These are phyloP conservation scores for Halteria grandinella DNA, from an alignment of 73 alveolate species.

Conservation along the genomic window DNA sequence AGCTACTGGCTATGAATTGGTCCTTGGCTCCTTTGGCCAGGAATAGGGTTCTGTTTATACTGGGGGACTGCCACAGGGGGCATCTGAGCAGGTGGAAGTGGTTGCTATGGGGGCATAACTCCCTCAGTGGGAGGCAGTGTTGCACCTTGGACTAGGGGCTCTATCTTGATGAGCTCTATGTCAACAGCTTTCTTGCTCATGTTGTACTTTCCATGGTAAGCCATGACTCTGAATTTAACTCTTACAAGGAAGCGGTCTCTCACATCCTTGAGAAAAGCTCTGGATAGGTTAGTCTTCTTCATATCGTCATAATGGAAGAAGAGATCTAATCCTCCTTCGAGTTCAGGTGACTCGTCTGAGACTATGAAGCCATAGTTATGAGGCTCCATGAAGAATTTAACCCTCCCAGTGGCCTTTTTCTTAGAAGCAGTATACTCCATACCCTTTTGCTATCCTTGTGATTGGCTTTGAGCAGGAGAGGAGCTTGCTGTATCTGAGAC, in stretches of 20 bases:
- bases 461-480: no score
- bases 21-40: no score
- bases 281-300: slow-evolving; percentile 72
- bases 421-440: no score
- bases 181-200: slow-evolving; percentile 80
- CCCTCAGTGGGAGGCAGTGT: no score
- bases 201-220: slow-evolving; percentile 81
- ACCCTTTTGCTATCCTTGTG: no score
- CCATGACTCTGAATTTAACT: slow-evolving; percentile 73
- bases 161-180: slow-evolving; percentile 61
- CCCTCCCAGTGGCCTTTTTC: slow-evolving; percentile 72
- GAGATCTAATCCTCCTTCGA: slow-evolving; percentile 79
- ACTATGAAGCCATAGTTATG: slow-evolving; percentile 77
- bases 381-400: slow-evolving; percentile 81
- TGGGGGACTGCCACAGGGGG: no score
- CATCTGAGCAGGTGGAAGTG: no score
- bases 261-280: slow-evolving; percentile 69
- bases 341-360: slow-evolving; percentile 73
- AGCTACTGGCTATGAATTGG: no score
- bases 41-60: no score
- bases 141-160: no score
- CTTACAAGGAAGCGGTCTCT: slow-evolving; percentile 53
- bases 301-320: slow-evolving; percentile 84
- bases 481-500: no score
- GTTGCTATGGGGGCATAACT: no score